phyloP scores from a whole-genome alignment of 192 early-diverging fungal genomes.

The Diversispora eburnea region DNA sequence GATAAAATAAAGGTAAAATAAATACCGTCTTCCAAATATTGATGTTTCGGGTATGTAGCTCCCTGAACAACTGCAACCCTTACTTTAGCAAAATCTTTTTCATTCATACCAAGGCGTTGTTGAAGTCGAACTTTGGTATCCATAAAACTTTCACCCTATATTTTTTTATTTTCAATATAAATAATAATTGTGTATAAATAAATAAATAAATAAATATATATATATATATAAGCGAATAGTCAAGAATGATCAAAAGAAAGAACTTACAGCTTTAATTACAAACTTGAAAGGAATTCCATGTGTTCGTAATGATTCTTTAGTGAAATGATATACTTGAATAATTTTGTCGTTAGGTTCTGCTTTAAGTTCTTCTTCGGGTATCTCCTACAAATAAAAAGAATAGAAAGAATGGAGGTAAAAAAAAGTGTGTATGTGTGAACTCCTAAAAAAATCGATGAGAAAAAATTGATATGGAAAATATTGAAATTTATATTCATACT shows the following conservation, averaged over 20 bases:
- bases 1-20: neutral
- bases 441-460: neutral
- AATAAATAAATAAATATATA: neutral
- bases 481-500: too few species aligned
- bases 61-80: constrained; percentile 48
- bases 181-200: neutral
- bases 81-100: constrained; percentile 77
- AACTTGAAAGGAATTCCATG: constrained; percentile 88
- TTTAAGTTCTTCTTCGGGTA: constrained; percentile 46
- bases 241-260: neutral
- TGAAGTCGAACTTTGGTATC: constrained; percentile 74
- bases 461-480: neutral
- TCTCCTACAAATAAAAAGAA: constrained; percentile 29
- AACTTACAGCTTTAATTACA: constrained; percentile 46
- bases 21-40: constrained; percentile 32
- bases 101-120: constrained; percentile 65
- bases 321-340: constrained; percentile 78
- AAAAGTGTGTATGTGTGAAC: too few species aligned
- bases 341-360: constrained; percentile 35
- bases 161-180: too few species aligned
- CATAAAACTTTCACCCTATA: constrained; percentile 61
- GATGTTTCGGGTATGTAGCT: neutral
- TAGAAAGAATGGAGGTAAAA: neutral
- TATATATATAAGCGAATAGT: neutral
- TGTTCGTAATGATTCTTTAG: constrained; percentile 57